A percentile compares a stretch with the other conserved stretches of the same genome.
Evolutionary conservation across 2,329 filamentous ascomycete genomes (phyloP).

Genomic region (Penicillium crustosum): DNA sequence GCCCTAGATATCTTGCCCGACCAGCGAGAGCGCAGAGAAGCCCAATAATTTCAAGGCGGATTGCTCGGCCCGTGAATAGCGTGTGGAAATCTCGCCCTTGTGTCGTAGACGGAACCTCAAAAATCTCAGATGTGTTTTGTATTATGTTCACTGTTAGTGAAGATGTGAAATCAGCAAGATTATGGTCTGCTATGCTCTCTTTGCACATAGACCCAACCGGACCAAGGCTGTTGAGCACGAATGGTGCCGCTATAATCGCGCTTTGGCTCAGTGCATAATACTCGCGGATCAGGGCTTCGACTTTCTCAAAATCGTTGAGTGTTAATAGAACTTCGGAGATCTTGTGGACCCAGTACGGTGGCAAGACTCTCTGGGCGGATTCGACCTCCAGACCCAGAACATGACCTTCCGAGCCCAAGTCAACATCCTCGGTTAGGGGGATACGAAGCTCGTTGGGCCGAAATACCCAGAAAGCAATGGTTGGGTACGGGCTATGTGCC

Average conservation of each 20-base stretch:
- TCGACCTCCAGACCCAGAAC: constrained; percentile 14
- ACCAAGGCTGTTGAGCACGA: constrained; percentile 36
- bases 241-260: constrained; percentile 37
- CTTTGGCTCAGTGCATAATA: constrained; percentile 31
- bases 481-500: constrained; percentile 7
- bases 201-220: constrained; percentile 19
- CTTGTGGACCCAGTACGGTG: constrained; percentile 26
- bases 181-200: constrained; percentile 11
- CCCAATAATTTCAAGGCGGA: constrained; percentile 43
- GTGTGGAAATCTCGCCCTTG: constrained; percentile 39
- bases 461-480: constrained; percentile 31
- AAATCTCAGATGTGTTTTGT: constrained; percentile 28
- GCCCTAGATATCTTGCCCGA: constrained; percentile 24
- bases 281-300: constrained; percentile 22
- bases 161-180: constrained; percentile 10
- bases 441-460: constrained; percentile 38
- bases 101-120: constrained; percentile 23
- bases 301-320: constrained; percentile 18
- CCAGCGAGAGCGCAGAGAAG: constrained; percentile 41
- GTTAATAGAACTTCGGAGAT: constrained; percentile 18
- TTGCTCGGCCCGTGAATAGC: constrained; percentile 38
- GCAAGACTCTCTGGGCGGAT: constrained; percentile 13
- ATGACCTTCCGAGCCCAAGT: constrained; percentile 17
- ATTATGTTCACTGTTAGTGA: constrained; percentile 21
- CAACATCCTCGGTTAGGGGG: constrained; percentile 26